Base-by-base conservation (phyloP, 1,284 basidiomycete genomes). In the Malassezia sp. region DNA sequence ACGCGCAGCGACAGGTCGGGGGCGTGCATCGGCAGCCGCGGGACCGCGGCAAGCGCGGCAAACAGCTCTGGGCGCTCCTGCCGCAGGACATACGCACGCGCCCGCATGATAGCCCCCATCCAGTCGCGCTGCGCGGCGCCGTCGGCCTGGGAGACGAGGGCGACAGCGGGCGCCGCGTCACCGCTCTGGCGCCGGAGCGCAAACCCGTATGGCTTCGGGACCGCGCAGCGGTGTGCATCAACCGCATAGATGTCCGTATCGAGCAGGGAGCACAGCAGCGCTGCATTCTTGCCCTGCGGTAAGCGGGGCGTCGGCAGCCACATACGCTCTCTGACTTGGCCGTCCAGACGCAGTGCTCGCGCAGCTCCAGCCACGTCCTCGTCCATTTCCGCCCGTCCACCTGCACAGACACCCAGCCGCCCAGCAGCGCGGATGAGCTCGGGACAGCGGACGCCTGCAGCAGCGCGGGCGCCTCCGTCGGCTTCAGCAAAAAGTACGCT, bases 311-410 rank as follows among this genome's bases (percentile, higher is more conserved):
- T n/a, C n/a, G 32, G 3, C 2, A 18, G 14, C 14, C 12, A 38
- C 37, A 15, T 38, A 54, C 52, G 49, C 60, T 68, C 20, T 67
- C 66, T 21, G 58, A 59, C 52, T 65, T 65, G 22, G 66, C 66
- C 24, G 60, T 56, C 37, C 49, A 70, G 5, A 70, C 52, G 10
- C 45, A 48, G 20, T 70, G 61, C 22, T 70, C 67, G 5, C 66
- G 58, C 38, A 70, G 48, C 51, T 70, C 67, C 27, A 70, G 52
- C 67, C 67, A 70, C 5, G 62, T 52, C 40, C 60, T 61, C 40
- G 41, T 56, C 62, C 66, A 68, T 45, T 63, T 65, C 35, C 56
- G 54, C 42, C 57, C 58, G 20, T 60, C 54, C 14, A 57, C 56
- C 41, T 61, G 64, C 21, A 68, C 45, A 8, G 61, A 61, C 10